Base-by-base conservation (phyloP, 192 early-diverging fungal genomes). In the Mortierella hygrophila region DNA sequence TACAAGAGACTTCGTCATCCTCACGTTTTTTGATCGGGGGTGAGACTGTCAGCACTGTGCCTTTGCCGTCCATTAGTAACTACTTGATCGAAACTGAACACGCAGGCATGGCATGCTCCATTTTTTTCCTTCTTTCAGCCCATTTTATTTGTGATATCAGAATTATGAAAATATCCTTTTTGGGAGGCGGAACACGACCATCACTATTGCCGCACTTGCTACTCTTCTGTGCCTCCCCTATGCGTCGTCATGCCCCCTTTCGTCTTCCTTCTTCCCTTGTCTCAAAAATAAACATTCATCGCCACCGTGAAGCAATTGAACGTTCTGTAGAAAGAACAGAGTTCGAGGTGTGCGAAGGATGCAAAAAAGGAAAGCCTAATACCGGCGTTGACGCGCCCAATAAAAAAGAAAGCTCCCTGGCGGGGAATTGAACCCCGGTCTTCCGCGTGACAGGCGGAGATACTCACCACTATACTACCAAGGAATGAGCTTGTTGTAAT, bases 401-500 rank as follows among this genome's bases (percentile, higher is more conserved):
- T n/a, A n/a, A 54, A 74, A 57, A 79, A 32, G 72, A 1, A 60
- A 79, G 68, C 78, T 79, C 78, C 70, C 72, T 79, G 78, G 78
- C 78, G 69, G 78, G 78, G 78, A 79, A 79, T 79, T 79, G 78
- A 79, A 79, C 78, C 78, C 78, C 69, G 78, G 78, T 79, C 78
- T 79, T 79, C 78, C 78, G 78, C 78, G 78, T 79, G 78, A 79
- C 78, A 79, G 78, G 78, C 78, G 78, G 78, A 79, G 78, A 80
- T 80, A 80, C 78, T 80, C 52, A 79, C 78, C 78, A 79, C 78
- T 79, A 79, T 79, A 79, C 78, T 79, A 79, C 78, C 78, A 79
- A 47, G 70, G 78, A 79, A 26, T 23, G 40, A 44, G 42, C 71
- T 72, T 72, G 26, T 16, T 72, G 42, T 26, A 3, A 2, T 0